Conservation (phyloP, 2,329 filamentous ascomycete genomes). For the Aspergillus transmontanensis region DNA sequence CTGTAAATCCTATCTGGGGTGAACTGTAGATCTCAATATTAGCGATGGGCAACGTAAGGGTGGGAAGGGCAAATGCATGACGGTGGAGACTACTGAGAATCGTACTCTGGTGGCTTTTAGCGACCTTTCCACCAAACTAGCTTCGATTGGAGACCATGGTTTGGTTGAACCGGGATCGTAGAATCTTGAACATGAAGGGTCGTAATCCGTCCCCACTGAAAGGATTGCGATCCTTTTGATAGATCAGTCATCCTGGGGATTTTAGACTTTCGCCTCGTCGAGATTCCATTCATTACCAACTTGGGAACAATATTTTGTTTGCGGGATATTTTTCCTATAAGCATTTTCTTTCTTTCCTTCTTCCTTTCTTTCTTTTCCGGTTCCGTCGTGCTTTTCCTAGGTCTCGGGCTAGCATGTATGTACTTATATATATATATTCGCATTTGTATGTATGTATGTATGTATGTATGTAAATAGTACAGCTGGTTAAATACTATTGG, state of each 20-base stretch:
- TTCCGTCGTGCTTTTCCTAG: not conserved
- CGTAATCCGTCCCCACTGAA: not conserved
- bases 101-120: not conserved
- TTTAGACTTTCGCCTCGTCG: not conserved
- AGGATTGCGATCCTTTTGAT: not conserved
- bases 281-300: not conserved
- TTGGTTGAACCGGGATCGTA: not conserved
- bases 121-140: not conserved
- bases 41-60: not conserved
- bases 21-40: constrained; percentile 12
- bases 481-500: not conserved
- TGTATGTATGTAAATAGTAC: not conserved
- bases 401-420: not conserved
- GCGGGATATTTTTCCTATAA: not conserved
- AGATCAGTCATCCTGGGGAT: not conserved
- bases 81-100: not conserved
- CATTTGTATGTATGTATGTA: not conserved
- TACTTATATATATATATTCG: not conserved
- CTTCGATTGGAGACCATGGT: not conserved
- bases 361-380: not conserved
- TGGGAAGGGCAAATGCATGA: not conserved
- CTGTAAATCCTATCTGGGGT: constrained; percentile 2
- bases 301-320: not conserved
- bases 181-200: not conserved
- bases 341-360: not conserved